Base-by-base conservation (phyloP, 257 asterid species). In the Solanum rostratum region DNA sequence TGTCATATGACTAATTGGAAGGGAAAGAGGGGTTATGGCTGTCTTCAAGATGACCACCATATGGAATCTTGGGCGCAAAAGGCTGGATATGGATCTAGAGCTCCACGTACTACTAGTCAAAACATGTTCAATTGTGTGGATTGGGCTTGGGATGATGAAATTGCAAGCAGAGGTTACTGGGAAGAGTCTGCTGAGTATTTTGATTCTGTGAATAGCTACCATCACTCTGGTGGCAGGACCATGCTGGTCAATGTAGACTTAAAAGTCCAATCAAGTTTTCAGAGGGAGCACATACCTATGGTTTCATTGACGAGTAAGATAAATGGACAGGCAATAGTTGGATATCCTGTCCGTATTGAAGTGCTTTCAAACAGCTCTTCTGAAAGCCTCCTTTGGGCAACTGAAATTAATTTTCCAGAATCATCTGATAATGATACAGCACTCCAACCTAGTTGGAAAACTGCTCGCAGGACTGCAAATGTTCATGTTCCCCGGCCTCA, bases 381-480 rank as follows among this genome's bases (percentile, higher is more conserved):
- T 1, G 98, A 93, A 45, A 85, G 89, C 82, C 88, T 87, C 79
- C 66, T 92, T 76, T 83, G 87, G 41, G 85, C 91, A 70, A 65
- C 85, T 19, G 95, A 89, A 85, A 88, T 89, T 63, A 86, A 88
- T 71, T 83, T 60, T 82, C 91, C 93, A 27, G 96, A 91, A 84
- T 82, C 87, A 41, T 84, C 84, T 73, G 95, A 91, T 43, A 86
- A 87, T 78, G 94, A 90, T 74, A 68, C 91, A 52, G 73, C 93
- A 24, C 96, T 91, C 76, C 88, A 94, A 54, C 93, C 97, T 0
- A 90, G 87, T 29, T 97, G 99, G 99, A 91, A 93, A 86, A 97
- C 99, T 12, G 99, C 96, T 29, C 92, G 98, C 33, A 93, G 99
- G 88, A 97, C 98, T 16, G 97, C 98, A 41, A 94, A 92, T 86